Base-by-base conservation (phyloP, 2,329 filamentous ascomycete species). In the Colletotrichum tabaci region DNA sequence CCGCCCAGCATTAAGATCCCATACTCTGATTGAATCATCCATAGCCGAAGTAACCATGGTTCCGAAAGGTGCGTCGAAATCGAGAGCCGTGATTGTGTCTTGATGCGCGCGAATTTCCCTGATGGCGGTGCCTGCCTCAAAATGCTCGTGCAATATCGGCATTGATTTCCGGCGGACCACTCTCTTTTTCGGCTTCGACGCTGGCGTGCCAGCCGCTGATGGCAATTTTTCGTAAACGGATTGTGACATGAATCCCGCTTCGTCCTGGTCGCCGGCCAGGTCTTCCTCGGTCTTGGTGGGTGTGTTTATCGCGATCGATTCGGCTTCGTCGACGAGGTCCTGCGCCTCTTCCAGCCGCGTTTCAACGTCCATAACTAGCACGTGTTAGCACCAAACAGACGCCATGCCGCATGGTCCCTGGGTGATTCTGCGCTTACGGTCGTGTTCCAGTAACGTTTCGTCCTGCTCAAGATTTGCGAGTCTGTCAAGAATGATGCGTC, bases 1-100 rank as follows among this genome's bases (percentile, higher is more conserved):
- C 44, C 95, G 90, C 47, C 96, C 96, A 3, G 94, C 93, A 78
- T 96, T 98, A 74, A 99, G 86, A 82, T 99, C 96, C 96, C 96
- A 99, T 23, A 99, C 96, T 73, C 94, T 90, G 53, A 99, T 93
- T 1, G 94, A 95, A 80, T 99, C 96, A 80, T 99, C 96, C 77
- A 98, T 85, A 12, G 95, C 94, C 12, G 96, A 93, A 9, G 95
- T 96, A 7, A 98, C 94, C 89, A 98, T 91, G 23, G 94, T 97
- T 18, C 96, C 96, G 81, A 98, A 98, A 0, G 96, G 96, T n/a
- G 93, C 93, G 80, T 99, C 96, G 81, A 99, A 99, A 82, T 98
- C 96, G 73, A 99, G 81, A 9, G 96, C 93, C 0, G 95, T 97
- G 73, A 99, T 93, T 69, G 89, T 89, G 79, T 99, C 96, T 63